phyloP scores from a whole-genome alignment of 108 stramenopile species.

The Schizochytrium sp. region DNA sequence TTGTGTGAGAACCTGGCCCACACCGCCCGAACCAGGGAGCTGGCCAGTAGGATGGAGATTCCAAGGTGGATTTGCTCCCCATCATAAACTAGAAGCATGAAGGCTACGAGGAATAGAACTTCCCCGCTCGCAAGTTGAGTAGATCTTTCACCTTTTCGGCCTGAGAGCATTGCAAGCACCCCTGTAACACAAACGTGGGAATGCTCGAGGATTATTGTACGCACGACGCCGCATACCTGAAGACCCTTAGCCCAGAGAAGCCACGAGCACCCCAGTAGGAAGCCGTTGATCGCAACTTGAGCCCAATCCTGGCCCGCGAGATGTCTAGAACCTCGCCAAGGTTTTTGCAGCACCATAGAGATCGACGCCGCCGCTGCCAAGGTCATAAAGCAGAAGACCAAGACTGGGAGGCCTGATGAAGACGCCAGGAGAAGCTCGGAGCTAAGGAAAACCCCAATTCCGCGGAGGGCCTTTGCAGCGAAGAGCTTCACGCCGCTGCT shows the following conservation, averaged over 20 bases:
- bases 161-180: neutral
- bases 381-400: slow-evolving; percentile 37
- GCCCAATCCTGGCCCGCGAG: slow-evolving; percentile 18
- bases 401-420: neutral
- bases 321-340: neutral
- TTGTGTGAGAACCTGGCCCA: neutral
- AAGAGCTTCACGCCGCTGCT: neutral
- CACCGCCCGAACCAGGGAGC: slow-evolving; percentile 52
- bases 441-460: neutral
- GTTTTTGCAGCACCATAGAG: neutral
- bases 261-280: slow-evolving; percentile 28
- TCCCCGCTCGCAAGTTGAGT: neutral
- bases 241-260: slow-evolving; percentile 42
- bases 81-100: neutral
- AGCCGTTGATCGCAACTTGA: slow-evolving; percentile 20
- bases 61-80: neutral
- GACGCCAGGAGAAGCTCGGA: neutral
- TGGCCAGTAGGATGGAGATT: neutral
- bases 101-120: slow-evolving; percentile 13
- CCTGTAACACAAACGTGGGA: slow-evolving; percentile 43
- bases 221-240: neutral
- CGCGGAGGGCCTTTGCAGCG: neutral
- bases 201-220: slow-evolving; percentile 48
- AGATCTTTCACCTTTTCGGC: neutral
- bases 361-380: neutral